A percentile compares a stretch with the other conserved stretches of the same genome.
These are phyloP conservation scores for Cyamopsis tetragonoloba DNA, from an alignment of 306 rosid species.

Conservation along the genomic window DNA sequence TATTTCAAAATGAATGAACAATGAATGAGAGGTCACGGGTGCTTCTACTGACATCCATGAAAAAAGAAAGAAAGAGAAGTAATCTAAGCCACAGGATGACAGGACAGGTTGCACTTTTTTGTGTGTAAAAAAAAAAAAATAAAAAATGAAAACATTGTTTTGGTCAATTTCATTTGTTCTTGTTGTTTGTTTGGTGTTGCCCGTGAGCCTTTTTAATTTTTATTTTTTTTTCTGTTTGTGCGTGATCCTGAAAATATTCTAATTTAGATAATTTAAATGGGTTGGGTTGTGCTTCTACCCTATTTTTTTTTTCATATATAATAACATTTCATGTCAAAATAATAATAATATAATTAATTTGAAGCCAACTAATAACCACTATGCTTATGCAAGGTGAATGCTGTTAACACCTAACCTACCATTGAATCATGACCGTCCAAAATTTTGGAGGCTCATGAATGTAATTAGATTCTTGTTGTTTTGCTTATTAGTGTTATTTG, in stretches of 20 bases:
- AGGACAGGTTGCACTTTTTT: conserved; percentile 41
- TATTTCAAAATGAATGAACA: too few species aligned
- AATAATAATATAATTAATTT: neutral
- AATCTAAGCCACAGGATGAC: conserved; percentile 49
- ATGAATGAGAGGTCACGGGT: conserved; percentile 72
- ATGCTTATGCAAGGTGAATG: neutral
- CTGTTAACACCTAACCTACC: conserved; percentile 16
- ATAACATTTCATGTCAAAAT: neutral
- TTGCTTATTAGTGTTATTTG: conserved; percentile 14
- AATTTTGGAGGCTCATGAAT: conserved; percentile 18
- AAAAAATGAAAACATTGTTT: neutral
- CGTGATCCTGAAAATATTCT: conserved; percentile 46
- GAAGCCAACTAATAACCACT: neutral
- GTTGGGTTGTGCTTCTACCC: conserved; percentile 11
- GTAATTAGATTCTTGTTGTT: conserved; percentile 19
- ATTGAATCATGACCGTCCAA: conserved; percentile 21
- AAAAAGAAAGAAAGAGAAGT: conserved; percentile 31
- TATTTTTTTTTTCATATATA: too few species aligned
- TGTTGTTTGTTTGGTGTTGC: conserved; percentile 52
- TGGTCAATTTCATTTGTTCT: conserved; percentile 36
- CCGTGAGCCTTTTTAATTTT: conserved; percentile 74
- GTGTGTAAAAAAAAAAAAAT: conserved; percentile 28
- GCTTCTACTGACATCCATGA: conserved; percentile 31
- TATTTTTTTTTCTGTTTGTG: conserved; percentile 53
- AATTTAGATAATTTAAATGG: conserved; percentile 22